These are phyloP conservation scores for Haberlea rhodopensis DNA, from an alignment of 257 asterid species.

Conservation along the genomic window DNA sequence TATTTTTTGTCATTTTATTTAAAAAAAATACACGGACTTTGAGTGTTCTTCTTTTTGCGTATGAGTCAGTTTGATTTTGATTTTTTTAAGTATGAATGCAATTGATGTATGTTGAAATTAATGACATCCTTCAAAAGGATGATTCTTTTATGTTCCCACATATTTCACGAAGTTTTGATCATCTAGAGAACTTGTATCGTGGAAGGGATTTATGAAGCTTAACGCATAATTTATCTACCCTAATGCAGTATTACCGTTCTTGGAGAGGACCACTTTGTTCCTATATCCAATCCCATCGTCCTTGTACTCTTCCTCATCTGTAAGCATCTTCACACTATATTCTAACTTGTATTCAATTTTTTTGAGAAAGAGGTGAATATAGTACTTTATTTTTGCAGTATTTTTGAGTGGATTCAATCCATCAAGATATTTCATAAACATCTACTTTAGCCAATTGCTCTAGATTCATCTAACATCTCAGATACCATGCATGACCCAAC, in stretches of 20 bases:
- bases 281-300: conserved; percentile 80
- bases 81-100: background rate
- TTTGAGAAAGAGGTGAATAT: background rate
- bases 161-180: background rate
- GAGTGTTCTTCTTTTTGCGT: no score
- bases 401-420: conserved; percentile 89
- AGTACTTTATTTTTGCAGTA: conserved; percentile 51
- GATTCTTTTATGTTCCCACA: background rate
- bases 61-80: background rate
- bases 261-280: conserved; percentile 97
- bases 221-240: background rate
- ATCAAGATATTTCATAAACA: conserved; percentile 83
- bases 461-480: conserved; percentile 38
- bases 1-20: no score
- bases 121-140: background rate
- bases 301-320: conserved; percentile 82
- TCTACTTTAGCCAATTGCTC: conserved; percentile 67
- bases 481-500: conserved; percentile 25
- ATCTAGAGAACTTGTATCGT: background rate
- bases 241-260: conserved; percentile 86
- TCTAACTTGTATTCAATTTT: background rate
- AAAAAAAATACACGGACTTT: no score
- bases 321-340: conserved; percentile 29
- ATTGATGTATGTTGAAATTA: background rate
- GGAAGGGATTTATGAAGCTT: background rate